These are phyloP conservation scores for Paragyromitra xinjiangensis DNA, from an alignment of 495 filamentous ascomycete genomes.

Conservation along the genomic window DNA sequence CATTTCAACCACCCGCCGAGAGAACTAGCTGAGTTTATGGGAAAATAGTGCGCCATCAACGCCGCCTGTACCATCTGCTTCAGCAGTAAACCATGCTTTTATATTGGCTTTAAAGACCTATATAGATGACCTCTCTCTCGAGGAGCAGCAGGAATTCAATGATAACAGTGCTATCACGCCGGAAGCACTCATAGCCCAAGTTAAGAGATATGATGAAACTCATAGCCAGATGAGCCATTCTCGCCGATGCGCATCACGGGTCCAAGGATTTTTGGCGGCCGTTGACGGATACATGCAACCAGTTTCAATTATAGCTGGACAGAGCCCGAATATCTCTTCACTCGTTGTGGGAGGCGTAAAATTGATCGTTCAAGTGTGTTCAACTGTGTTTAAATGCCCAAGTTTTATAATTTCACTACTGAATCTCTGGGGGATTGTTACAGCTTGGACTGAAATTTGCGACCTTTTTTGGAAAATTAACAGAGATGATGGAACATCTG, in stretches of 20 bases:
- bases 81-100: slow-evolving; percentile 15
- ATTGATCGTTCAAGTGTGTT: slow-evolving; percentile 16
- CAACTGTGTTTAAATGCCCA: background rate
- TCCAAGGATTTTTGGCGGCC: slow-evolving; percentile 10
- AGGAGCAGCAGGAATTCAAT: slow-evolving; percentile 20
- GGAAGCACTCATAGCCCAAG: background rate
- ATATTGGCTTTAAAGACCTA: slow-evolving; percentile 4
- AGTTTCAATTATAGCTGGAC: slow-evolving; percentile 18
- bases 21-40: background rate
- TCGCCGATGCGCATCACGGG: background rate
- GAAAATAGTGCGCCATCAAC: background rate
- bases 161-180: slow-evolving; percentile 5
- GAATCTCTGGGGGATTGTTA: background rate
- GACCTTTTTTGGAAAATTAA: slow-evolving; percentile 34
- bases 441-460: slow-evolving; percentile 39
- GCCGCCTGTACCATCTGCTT: background rate
- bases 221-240: slow-evolving; percentile 2
- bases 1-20: background rate
- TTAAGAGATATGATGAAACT: slow-evolving; percentile 7
- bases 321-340: background rate
- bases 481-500: slow-evolving; percentile 40
- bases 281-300: slow-evolving; percentile 25
- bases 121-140: slow-evolving; percentile 9
- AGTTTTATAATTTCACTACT: background rate
- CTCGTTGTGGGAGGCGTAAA: slow-evolving; percentile 33